Percentiles rank a stretch among this genome's conserved stretches.
Conservation (phyloP, 1,284 basidiomycete genomes). For the Coniophora puteana region DNA sequence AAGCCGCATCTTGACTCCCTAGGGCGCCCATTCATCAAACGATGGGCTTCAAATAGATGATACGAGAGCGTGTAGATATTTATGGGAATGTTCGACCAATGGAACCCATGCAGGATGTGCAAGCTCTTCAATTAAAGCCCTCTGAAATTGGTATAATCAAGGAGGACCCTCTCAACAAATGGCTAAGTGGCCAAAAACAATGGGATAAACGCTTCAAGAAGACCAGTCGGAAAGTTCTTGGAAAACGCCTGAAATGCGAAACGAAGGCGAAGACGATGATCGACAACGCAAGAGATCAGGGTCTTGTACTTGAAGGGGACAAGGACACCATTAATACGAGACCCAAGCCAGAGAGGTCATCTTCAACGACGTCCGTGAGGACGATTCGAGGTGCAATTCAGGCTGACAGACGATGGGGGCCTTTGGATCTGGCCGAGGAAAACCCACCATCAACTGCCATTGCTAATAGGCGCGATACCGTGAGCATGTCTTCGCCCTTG, state of each 20-base stretch:
- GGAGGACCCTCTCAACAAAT: slow-evolving; percentile 54
- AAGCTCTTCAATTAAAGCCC: slow-evolving; percentile 51
- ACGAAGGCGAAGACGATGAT: slow-evolving; percentile 39
- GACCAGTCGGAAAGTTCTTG: slow-evolving; percentile 36
- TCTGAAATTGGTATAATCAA: slow-evolving; percentile 68
- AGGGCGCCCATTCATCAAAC: too few relatives aligned
- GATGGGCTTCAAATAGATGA: slow-evolving; percentile 43
- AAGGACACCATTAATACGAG: slow-evolving; percentile 7
- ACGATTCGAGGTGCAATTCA: slow-evolving; percentile 30
- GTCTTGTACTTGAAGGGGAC: slow-evolving; percentile 32
- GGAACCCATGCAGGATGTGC: slow-evolving; percentile 59
- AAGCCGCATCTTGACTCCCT: too few relatives aligned
- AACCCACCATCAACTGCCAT: slow-evolving; percentile 61
- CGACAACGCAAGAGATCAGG: slow-evolving; percentile 43
- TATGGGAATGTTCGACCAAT: slow-evolving; percentile 65
- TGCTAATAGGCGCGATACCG: slow-evolving; percentile 58
- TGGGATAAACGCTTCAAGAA: slow-evolving; percentile 53
- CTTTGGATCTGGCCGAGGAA: slow-evolving; percentile 56
- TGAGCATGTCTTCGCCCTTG: slow-evolving; percentile 21
- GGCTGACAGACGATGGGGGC: slow-evolving; percentile 46
- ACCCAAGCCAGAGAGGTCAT: slow-evolving; percentile 11
- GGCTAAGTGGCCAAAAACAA: slow-evolving; percentile 52
- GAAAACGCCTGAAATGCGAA: slow-evolving; percentile 36
- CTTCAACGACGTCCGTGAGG: slow-evolving; percentile 3
- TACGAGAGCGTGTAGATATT: slow-evolving; percentile 77